These are phyloP conservation scores for Daedaleopsis sinensis DNA, from an alignment of 768 basidiomycete genomes.

Conservation along the genomic window DNA sequence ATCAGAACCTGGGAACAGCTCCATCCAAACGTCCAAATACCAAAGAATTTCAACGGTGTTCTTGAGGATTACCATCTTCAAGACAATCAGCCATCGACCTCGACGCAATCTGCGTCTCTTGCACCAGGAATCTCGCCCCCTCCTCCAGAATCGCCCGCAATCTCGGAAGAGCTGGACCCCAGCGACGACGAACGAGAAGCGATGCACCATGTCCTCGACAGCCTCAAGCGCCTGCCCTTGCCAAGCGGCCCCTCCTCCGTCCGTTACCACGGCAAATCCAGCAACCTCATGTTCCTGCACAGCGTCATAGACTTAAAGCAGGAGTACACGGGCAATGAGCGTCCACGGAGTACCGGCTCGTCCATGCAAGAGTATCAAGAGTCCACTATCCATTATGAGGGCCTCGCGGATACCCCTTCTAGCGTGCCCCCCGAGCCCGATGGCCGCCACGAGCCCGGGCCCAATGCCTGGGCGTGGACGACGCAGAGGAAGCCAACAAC, in stretches of 20 bases:
- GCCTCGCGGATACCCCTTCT: not conserved
- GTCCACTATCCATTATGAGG: too few species aligned
- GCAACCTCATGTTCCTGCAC: slow-evolving; percentile 24
- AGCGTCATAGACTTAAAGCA: slow-evolving; percentile 7
- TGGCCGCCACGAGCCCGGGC: not conserved
- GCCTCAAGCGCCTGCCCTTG: not conserved
- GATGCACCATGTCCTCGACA: slow-evolving; percentile 5
- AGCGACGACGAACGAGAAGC: slow-evolving; percentile 26
- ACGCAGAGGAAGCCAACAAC: not conserved
- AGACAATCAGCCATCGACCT: not conserved
- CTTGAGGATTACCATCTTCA: not conserved
- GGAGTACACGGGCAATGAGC: slow-evolving; percentile 2
- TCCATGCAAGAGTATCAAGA: not conserved
- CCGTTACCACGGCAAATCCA: slow-evolving; percentile 27
- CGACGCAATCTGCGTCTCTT: not conserved
- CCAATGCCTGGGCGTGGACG: too few species aligned
- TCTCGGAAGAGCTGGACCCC: slow-evolving; percentile 15
- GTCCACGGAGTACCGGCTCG: not conserved
- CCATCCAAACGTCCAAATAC: not conserved
- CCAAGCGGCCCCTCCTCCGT: not conserved
- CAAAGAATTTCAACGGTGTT: slow-evolving; percentile 6
- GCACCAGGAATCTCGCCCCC: not conserved
- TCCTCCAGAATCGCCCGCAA: not conserved
- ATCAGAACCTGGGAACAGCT: not conserved
- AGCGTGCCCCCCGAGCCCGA: not conserved